Evolutionary conservation across 2,329 filamentous ascomycete genomes (phyloP), one percentile per base, ranked within the genome.

Genomic region (Fusarium hainanense): DNA sequence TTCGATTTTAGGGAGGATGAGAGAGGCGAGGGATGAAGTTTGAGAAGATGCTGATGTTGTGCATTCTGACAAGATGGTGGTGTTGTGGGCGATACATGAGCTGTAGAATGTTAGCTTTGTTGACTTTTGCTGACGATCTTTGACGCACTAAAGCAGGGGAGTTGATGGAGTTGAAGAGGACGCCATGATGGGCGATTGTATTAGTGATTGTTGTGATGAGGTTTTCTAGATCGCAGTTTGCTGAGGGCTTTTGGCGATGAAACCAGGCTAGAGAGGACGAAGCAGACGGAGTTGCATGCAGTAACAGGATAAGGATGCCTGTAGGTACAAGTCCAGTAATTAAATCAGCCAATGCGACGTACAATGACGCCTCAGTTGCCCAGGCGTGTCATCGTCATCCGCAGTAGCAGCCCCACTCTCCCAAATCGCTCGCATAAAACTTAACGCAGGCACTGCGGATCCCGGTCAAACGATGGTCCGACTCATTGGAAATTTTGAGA

Each of bases 1-100:
- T 58, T 87, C 86, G 85, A 99, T 97, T 81, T 97, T 97, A 62
- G 97, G 96, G 46, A 99, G 93, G 83, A 99, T 94, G 75, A 98
- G 86, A 46, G 94, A 96, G 72, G 95, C 93, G 75, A 98, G 92
- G 14, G 92, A 94, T 7, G 93, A 94, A 60, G 93, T 92, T 73
- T 93, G 90, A 43, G 91, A 93, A 12, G 92, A 90, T 66, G 94
- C 92, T 3, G 93, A 93, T 34, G 93, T 90, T 50, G 93, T 97
- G 84, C 97, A 95, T 83, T 99, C 96, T 76, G 93, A 85, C 66
- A 99, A 90, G 82, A 99, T 97, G 47, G 94, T 98, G 58, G 89
- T 93, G 77, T 96, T 91, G 83, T 98, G 90, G 52, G 96, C 94
- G 81, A 99, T 96, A 84, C 96, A 98, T 73, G 93, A 91, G 83